These are phyloP conservation scores for Xylona heveae DNA, from an alignment of 495 filamentous ascomycete species.

Conservation along the genomic window DNA sequence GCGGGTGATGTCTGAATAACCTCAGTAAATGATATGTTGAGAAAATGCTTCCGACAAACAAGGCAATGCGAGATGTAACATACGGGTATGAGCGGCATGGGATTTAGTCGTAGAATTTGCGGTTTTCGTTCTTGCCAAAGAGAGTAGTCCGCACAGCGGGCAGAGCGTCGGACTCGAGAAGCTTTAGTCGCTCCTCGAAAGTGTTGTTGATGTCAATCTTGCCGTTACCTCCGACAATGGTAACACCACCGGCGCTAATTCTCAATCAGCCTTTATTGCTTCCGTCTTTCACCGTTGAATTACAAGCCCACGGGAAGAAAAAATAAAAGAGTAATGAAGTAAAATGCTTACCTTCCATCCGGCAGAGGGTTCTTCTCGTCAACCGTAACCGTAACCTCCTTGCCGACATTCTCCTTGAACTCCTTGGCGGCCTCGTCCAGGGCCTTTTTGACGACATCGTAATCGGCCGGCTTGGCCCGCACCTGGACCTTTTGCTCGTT, in stretches of 20 bases:
- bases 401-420: constrained; percentile 52
- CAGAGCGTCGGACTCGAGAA: constrained; percentile 66
- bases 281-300: constrained; percentile 8
- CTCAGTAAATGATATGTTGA: too few species aligned
- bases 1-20: too few species aligned
- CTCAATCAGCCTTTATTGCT: neutral
- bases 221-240: constrained; percentile 59
- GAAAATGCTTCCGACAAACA: too few species aligned
- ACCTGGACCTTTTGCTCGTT: constrained; percentile 56
- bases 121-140: constrained; percentile 82
- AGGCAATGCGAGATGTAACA: neutral
- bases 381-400: constrained; percentile 41
- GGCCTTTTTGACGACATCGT: constrained; percentile 47
- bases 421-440: constrained; percentile 51
- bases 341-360: constrained; percentile 56
- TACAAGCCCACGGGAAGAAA: neutral
- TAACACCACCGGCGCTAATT: constrained; percentile 59
- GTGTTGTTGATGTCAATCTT: constrained; percentile 99
- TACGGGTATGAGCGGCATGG: neutral
- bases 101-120: constrained; percentile 75
- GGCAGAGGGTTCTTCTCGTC: constrained; percentile 65
- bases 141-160: constrained; percentile 66
- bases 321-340: constrained; percentile 4
- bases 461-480: constrained; percentile 61
- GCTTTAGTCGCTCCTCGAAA: constrained; percentile 70